Evolutionary conservation across 75 land plant species (phyloP), one percentile per base, ranked within the genome.

Genomic region (Cupressus sempervirens): DNA sequence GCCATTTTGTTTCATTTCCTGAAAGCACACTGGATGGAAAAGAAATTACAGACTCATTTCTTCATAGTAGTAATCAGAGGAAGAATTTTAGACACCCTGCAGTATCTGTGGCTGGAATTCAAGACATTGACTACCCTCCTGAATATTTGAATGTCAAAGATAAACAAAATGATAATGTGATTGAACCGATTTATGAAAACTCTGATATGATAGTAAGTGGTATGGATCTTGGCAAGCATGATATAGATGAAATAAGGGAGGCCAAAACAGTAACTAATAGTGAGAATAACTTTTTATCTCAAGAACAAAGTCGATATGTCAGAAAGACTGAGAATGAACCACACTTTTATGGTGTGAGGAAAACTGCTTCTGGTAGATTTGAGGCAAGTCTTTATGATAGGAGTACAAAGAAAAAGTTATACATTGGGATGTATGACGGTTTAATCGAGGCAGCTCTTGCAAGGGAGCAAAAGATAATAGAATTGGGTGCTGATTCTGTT

Each of bases 321-420:
- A 65, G 65, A 53, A 87, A 84, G 29, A 58, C n/a, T 29, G 88
- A 85, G 20, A 85, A 46, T 32, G 88, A 84, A 40, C 67, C 85
- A 80, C 86, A 86, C 65, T 86, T 86, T 18, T 52, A 82, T 38
- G 88, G 88, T 48, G 88, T 88, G 45, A 86, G 87, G 15, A 88
- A 88, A 81, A 80, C 83, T 1, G 76, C 86, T 43, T 88, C 89
- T 38, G 89, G 89, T 15, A 83, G 82, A 52, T 89, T 52, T 84
- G 89, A 89, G 77, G 90, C 90, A 67, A 87, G 81, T 70, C 54
- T 89, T 48, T 87, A 89, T 84, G 89, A 84, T 74, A 74, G 86
- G 11, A 80, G 29, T 43, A 81, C 32, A 38, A 84, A 85, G 76
- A 89, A 89, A 84, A 87, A 87, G 40, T 50, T 89, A 16, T 88